Conservation (phyloP, 1,139 yeast genomes). For the Kurtzmaniella quercitrusa region DNA sequence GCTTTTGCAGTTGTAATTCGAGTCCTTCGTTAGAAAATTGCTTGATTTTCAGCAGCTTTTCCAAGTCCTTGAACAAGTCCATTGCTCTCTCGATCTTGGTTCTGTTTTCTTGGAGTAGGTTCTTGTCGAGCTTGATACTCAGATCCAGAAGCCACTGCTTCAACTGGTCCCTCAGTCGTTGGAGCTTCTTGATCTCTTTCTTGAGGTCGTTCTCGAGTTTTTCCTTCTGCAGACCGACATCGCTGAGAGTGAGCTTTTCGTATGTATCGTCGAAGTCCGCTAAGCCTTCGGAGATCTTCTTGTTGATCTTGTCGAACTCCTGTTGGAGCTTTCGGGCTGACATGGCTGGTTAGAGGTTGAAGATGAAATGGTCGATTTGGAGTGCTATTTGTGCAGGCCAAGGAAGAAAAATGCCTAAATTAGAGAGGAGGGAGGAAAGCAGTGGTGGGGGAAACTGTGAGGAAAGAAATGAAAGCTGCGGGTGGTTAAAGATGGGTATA, state of each 20-base stretch:
- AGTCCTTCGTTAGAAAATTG: slow-evolving; percentile 95
- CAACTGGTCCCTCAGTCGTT: slow-evolving; percentile 91
- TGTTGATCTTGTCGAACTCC: slow-evolving; percentile 94
- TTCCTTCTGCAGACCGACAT: slow-evolving; percentile 87
- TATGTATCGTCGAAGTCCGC: slow-evolving; percentile 81
- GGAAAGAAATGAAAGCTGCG: too few relatives aligned
- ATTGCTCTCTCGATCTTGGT: slow-evolving; percentile 84
- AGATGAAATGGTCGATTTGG: neutral
- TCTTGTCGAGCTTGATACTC: slow-evolving; percentile 87
- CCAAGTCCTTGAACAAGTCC: slow-evolving; percentile 96
- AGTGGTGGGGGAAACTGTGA: neutral
- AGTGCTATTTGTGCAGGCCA: neutral
- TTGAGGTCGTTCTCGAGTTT: slow-evolving; percentile 90
- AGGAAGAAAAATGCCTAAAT: neutral
- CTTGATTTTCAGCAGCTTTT: slow-evolving; percentile 90
- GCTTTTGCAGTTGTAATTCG: slow-evolving; percentile 53
- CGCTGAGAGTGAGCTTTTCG: slow-evolving; percentile 79
- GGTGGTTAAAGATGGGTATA: too few relatives aligned
- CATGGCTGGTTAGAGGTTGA: slow-evolving; percentile 17
- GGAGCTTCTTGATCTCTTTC: slow-evolving; percentile 93
- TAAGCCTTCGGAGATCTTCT: slow-evolving; percentile 92
- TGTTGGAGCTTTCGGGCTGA: slow-evolving; percentile 48
- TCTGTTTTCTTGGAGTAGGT: slow-evolving; percentile 69
- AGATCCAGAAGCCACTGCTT: slow-evolving; percentile 93
- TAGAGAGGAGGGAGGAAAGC: neutral